Base-by-base conservation (phyloP, 768 basidiomycete species). In the Termitomyces sp. region DNA sequence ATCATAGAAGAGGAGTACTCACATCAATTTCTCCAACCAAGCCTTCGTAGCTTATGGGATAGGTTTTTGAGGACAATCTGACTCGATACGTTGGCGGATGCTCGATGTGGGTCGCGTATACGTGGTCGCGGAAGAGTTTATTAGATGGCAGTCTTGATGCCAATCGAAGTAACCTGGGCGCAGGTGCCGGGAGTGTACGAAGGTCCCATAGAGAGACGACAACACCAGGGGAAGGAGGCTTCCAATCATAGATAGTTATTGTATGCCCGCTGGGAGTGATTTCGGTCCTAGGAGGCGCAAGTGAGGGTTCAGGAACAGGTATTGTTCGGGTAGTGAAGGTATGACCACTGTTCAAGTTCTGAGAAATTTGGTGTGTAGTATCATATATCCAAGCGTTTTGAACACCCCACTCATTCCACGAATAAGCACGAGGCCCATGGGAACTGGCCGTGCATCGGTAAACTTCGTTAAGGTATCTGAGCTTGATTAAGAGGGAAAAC, bases 201-300 rank as follows among this genome's bases (percentile, higher is more conserved):
- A 54, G 46, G 20, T 54, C 46, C 53, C 53, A 54, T 32, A 54
- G 6, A 39, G 53, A 54, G 22, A 40, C 46, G 11, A 47, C 27
- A 20, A 39, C 20, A 25, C 46, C 45, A 20, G 44, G 43, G 2
- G 46, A 4, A 36, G 47, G 22, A 32, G 47, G 47, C 33, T 23
- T 48, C 47, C 22, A 35, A n/a, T 25, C 7, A 25, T 13, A 1
- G 15, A 48, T 23, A 22, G 47, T 35, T 22, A 35, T 32, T 15
- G 23, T 35, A 25, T 36, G 12, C 23, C 47, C 47, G 35, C 15
- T 6, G 22, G 47, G 5, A 11, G 47, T 25, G 9, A 35, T 35
- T 35, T 7, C 11, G 7, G 47, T 48, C 47, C 47, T 48, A 10
- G 23, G 47, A n/a, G 33, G 47, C n/a, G 47, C 18, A 13, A 7